These are phyloP conservation scores for Kwoniella shandongensis DNA, from an alignment of 768 basidiomycete genomes.

Conservation along the genomic window DNA sequence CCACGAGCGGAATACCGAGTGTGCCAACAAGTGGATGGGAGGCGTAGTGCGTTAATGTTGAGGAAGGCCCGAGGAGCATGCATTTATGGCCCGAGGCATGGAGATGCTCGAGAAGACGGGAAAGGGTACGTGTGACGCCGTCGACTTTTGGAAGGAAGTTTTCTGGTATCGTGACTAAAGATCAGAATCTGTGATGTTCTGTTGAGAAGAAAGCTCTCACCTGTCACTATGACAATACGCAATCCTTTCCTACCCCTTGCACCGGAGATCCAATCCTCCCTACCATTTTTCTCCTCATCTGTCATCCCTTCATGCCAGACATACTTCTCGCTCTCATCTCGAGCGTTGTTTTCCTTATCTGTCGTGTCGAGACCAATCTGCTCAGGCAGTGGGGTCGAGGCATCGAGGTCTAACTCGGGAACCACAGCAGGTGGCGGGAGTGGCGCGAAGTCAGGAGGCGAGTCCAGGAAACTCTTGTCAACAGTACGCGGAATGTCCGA, in stretches of 20 bases:
- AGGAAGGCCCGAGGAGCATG: constrained; percentile 56
- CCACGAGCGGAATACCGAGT: constrained; percentile 54
- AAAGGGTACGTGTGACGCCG: constrained; percentile 57
- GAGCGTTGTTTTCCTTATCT: background rate
- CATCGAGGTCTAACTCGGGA: constrained; percentile 12
- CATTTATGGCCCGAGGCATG: constrained; percentile 56
- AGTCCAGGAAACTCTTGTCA: background rate
- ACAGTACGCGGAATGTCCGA: background rate
- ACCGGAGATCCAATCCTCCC: constrained; percentile 33
- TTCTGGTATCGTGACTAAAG: constrained; percentile 31
- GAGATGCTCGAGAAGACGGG: constrained; percentile 56
- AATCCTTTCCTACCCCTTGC: constrained; percentile 40
- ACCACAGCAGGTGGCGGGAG: constrained; percentile 1
- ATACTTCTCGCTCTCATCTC: background rate
- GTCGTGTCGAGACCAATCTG: background rate
- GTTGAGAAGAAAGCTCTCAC: constrained; percentile 17
- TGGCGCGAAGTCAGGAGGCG: background rate
- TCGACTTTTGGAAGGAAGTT: constrained; percentile 58
- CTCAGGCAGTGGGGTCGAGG: background rate
- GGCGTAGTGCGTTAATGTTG: constrained; percentile 54
- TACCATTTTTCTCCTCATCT: constrained; percentile 25
- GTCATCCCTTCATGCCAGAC: constrained; percentile 36
- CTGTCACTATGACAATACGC: constrained; percentile 50
- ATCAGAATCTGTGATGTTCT: background rate
- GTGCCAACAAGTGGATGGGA: constrained; percentile 56